Base-by-base conservation (phyloP, 257 asterid species). In the Gentiana macrophylla region DNA sequence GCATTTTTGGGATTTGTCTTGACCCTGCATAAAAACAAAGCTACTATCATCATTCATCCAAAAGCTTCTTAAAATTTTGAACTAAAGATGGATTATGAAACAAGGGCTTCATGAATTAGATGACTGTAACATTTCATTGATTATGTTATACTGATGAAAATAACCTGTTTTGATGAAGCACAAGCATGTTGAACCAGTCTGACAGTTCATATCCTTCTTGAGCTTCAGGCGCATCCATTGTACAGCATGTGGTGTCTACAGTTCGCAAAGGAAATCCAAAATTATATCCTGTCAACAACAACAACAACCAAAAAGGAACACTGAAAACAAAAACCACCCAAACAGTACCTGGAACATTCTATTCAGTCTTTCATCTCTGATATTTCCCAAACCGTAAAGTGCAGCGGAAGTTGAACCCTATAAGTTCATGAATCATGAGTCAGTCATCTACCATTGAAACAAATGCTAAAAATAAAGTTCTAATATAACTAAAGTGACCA, bases 151-250 rank as follows among this genome's bases (percentile, higher is more conserved):
- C 47, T 43, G 15, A 12, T 41, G 24, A 49, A 12, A 60, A 56
- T 24, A 54, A 86, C 98, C 98, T 91, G 75, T 91, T 91, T 57
- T 91, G 98, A 62, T 91, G 98, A 67, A 91, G 98, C 68, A 77
- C 85, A 49, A 91, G 80, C 49, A 91, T 87, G 79, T 84, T 91
- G 78, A 91, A 91, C 98, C 98, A 91, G 76, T 91, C 94, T 60
- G 96, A 84, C 65, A 83, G 83, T 77, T 82, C 79, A 68, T 81
- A 77, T 53, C 79, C 78, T 80, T 84, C 94, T 72, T 76, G 91
- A 70, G 87, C 80, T 61, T 86, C 95, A 35, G 98, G 98, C 68
- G 78, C 96, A 87, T 91, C 98, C 98, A 91, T 57, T 91, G 98
- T 70, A 91, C 95, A 47, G 98, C 96, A 72, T 91, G 98, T 9